Percentiles rank a stretch among this genome's conserved stretches.
Evolutionary conservation across 75 land plant genomes (phyloP).

Genomic region (Pinus albicaulis): DNA sequence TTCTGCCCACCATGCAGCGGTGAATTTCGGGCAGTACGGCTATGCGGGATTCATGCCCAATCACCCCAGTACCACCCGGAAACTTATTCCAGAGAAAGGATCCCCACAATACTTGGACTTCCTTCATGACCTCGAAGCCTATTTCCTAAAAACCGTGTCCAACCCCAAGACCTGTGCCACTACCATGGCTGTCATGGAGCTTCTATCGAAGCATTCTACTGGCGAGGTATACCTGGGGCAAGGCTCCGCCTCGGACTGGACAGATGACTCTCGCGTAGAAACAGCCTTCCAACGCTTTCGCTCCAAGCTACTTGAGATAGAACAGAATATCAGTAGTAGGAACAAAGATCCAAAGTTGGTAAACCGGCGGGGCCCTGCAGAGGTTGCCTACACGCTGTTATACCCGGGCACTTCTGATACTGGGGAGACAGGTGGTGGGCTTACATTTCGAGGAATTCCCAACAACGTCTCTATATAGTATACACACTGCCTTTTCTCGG

Average conservation of each 20-base stretch:
- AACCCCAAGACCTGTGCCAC: background rate
- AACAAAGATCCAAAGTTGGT: background rate
- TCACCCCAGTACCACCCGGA: constrained; percentile 54
- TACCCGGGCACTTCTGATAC: background rate
- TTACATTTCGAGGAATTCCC: background rate
- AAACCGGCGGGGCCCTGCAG: background rate
- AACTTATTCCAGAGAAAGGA: constrained; percentile 66
- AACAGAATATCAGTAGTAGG: background rate
- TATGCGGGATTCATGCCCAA: constrained; percentile 67
- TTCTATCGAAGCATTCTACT: constrained; percentile 72
- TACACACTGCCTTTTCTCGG: too few species aligned
- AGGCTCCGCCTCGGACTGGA: constrained; percentile 20
- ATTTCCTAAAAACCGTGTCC: background rate
- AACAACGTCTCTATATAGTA: background rate
- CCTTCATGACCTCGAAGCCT: constrained; percentile 43
- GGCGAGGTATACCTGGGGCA: constrained; percentile 83
- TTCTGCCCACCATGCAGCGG: constrained; percentile 29
- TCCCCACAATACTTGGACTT: constrained; percentile 56
- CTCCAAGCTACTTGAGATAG: background rate
- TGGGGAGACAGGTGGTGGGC: background rate
- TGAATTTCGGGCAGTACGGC: constrained; percentile 71
- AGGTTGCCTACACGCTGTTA: background rate
- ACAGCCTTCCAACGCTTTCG: background rate
- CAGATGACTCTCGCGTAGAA: background rate
- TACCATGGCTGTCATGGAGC: constrained; percentile 29